Base-by-base conservation (phyloP, 495 filamentous ascomycete genomes). In the Penicillium turbatum region DNA sequence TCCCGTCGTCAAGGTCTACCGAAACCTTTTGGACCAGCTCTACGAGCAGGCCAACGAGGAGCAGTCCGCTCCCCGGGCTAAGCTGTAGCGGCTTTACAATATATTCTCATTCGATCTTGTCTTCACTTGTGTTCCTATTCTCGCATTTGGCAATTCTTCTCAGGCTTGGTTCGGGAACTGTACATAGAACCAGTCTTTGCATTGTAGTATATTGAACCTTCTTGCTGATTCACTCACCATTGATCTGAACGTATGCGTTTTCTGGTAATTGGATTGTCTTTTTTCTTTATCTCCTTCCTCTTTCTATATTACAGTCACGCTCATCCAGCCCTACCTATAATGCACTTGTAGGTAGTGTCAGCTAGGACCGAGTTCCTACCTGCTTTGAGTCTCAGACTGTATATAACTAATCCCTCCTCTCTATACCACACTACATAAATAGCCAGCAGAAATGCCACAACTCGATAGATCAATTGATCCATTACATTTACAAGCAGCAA, bases 1-100 rank as follows among this genome's bases (percentile, higher is more conserved):
- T 37, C 90, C 90, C 51, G 80, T 86, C n/a, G 86, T 82, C 31
- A 91, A 86, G 76, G 79, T 76, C 47, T 98, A 86, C 72, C 84
- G 86, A 41, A 63, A 68, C 16, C 76, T 90, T 46, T 76, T 97
- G 17, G 89, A 95, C 60, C 74, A 83, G 56, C 79, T 96, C 67
- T 97, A 98, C 62, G 83, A 82, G 35, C 87, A 96, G 71, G 72
- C 78, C 12, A 48, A 74, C n/a, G 77, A 72, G 13, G 74, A 78
- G 48, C 65, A 82, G 26, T 67, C 72, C 31, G 78, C 74, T 61
- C 80, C 83, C 26, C 86, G 77, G 66, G 72, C 75, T 24, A 79
- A 73, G 63, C 71, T 78, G 41, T 78, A 72, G 56, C 27, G 21
- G 31, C 26, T 29, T 26, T 16, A 0, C 3, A 5, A 19, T 19